Base-by-base conservation (phyloP, 352 stramenopile genomes). In the Pythium rishiriense region DNA sequence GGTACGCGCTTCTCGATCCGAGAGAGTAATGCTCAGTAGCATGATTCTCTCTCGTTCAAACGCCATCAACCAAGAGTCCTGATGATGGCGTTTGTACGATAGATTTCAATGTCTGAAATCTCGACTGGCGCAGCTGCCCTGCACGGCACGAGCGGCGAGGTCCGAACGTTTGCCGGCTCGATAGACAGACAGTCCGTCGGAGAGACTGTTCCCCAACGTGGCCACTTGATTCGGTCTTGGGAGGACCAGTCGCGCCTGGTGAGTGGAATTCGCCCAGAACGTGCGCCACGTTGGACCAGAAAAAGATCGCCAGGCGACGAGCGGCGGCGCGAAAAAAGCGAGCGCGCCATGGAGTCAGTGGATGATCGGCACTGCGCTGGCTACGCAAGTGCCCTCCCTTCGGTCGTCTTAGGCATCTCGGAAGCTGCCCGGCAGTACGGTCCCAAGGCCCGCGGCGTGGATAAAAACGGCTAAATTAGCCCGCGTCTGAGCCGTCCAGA, bases 261-360 rank as follows among this genome's bases (percentile, higher is more conserved):
- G 26, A 10, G 2, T 14, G 21, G 63, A 70, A 70, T 41, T 47
- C 17, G 63, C 63, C 41, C 35, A 49, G 56, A 70, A 70, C 56
- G 55, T 45, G 63, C 63, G 29, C 7, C 56, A 6, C 8, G 52
- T 50, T 41, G 22, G 25, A 21, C 41, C 37, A n/a, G 4, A 49
- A 19, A 11, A 46, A 5, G 31, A 35, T 10, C 31, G 5, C 31
- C 5, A 35, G 10, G 31, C 31, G 5, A 5, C 31, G 31, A 10
- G 5, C 31, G 31, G n/a, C 35, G 62, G 31, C 62, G 62, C 62
- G 62, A 69, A 69, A 4, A 17, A 24, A 50, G 11, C 4, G 25
- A 26, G 12, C n/a, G n/a, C n/a, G n/a, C n/a, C n/a, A n/a, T n/a
- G 7, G 10, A 45, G 47, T 55, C 51, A 67, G 37, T 67, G n/a